Evolutionary conservation across 1,284 basidiomycete genomes (phyloP).

Genomic region (Heterobasidion parviporum): DNA sequence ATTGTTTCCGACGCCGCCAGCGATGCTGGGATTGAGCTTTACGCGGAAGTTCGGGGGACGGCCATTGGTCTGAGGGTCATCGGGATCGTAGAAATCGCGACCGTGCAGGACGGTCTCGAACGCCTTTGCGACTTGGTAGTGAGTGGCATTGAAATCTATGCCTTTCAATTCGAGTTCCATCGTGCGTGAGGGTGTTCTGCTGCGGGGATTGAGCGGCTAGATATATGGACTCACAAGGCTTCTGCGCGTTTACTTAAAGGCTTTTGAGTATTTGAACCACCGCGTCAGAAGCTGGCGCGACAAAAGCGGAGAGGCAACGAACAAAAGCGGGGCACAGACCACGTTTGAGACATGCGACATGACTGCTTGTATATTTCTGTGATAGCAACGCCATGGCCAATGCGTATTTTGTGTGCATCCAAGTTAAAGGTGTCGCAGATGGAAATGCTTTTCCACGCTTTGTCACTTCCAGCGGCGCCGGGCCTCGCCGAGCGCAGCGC

Average conservation of each 20-base stretch:
- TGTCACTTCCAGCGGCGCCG: not conserved
- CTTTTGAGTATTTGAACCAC: no score
- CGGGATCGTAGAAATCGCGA: conserved; percentile 7
- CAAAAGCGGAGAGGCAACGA: no score
- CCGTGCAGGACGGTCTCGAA: conserved; percentile 12
- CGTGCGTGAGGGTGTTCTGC: not conserved
- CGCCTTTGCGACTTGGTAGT: conserved; percentile 12
- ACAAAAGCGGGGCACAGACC: not conserved
- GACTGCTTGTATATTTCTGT: no score
- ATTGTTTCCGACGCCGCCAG: conserved; percentile 9
- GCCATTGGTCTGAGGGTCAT: conserved; percentile 3
- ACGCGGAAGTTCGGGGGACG: conserved; percentile 15
- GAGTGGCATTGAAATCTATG: conserved; percentile 8
- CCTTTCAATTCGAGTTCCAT: conserved; percentile 12
- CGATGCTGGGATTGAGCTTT: conserved; percentile 6
- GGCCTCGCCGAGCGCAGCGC: not conserved
- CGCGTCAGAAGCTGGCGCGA: no score
- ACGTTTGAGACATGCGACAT: not conserved
- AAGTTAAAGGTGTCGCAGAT: no score
- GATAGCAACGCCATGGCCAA: not conserved
- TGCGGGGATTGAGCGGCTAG: no score
- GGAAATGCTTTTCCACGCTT: not conserved
- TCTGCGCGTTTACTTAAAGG: no score
- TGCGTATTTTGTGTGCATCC: not conserved
- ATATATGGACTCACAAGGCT: no score